Evolutionary conservation across 1,139 yeast genomes (phyloP), one percentile per base, ranked within the genome.

Genomic region (Nadsonia commutata): DNA sequence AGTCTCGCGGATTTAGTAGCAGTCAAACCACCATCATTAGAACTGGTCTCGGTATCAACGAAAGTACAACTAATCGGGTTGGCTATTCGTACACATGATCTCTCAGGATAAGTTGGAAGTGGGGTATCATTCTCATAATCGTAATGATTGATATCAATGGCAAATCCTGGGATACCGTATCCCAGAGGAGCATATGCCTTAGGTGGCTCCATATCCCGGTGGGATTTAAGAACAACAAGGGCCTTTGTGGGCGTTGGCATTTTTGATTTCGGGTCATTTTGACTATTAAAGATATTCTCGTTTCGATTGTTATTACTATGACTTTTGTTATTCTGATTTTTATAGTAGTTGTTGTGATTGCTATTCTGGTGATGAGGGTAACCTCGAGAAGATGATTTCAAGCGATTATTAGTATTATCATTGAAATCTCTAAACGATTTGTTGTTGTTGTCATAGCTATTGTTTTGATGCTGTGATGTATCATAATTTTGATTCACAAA

Each of bases 151-250:
- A 22, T 18, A 20, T n/a, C 41, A 23, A 13, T 40, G 36, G 45
- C 46, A 17, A 4, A 16, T 36, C 20, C n/a, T 21, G 36, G 39
- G 45, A 43, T 16, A 9, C 45, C 43, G 3, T 31, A 33, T 4
- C 40, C 41, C 18, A 42, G 40, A 19, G 31, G 31, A 6, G 40
- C 23, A 18, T 20, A 20, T 19, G 40, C 22, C 38, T 36, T 36
- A 9, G 38, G 38, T 4, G 20, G 19, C 18, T 20, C 22, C 22
- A 20, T 18, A 3, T 36, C 38, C n/a, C 38, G 13, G n/a, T 27
- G 13, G 3, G 38, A 18, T 27, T 27, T 27, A 11, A 13, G 13
- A 13, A 13, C 31, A 27, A 11, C 13, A 13, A 13, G 13, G 11
- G 13, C 11, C 11, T 27, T 27, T 27, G 31, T 27, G 11, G 31